A percentile compares a stretch with the other conserved stretches of the same genome.
phyloP scores from a whole-genome alignment of 2,329 filamentous ascomycete genomes.

The Karstenula rhodostoma region DNA sequence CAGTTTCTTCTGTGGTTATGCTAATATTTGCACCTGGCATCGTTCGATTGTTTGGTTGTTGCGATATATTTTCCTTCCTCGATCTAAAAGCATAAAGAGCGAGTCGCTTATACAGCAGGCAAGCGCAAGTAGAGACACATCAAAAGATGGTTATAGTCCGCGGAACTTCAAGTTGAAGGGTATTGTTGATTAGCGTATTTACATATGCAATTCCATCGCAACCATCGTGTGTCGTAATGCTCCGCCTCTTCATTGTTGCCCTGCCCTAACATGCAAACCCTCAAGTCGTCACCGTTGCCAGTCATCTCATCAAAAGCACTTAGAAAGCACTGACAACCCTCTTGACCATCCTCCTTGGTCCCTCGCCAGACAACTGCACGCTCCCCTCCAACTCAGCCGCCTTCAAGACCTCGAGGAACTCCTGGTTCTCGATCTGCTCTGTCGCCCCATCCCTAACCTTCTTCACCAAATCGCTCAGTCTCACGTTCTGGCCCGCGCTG shows the following conservation, averaged over 20 bases:
- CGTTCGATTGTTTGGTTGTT: too few relatives aligned
- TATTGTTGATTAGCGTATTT: neutral
- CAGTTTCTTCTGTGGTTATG: too few relatives aligned
- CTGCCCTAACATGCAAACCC: neutral
- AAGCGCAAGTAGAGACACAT: too few relatives aligned
- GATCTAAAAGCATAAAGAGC: too few relatives aligned
- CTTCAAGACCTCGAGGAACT: constrained; percentile 84
- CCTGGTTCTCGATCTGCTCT: constrained; percentile 73
- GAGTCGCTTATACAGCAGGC: too few relatives aligned
- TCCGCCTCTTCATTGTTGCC: neutral
- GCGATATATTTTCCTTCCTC: too few relatives aligned
- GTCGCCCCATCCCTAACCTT: constrained; percentile 67
- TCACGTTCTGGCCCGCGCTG: constrained; percentile 67
- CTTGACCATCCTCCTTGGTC: constrained; percentile 80
- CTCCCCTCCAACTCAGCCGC: constrained; percentile 84
- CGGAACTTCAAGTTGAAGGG: neutral
- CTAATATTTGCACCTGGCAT: too few relatives aligned
- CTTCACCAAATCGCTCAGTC: constrained; percentile 80
- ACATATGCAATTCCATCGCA: neutral
- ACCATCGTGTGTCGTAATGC: neutral
- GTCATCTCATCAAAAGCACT: constrained; percentile 2
- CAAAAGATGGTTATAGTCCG: too few relatives aligned
- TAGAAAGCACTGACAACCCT: constrained; percentile 62
- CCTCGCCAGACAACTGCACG: constrained; percentile 83
- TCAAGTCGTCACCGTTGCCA: neutral